Evolutionary conservation across 495 filamentous ascomycete genomes (phyloP), one percentile per base, ranked within the genome.

Genomic region (Pyronema omphalodes): DNA sequence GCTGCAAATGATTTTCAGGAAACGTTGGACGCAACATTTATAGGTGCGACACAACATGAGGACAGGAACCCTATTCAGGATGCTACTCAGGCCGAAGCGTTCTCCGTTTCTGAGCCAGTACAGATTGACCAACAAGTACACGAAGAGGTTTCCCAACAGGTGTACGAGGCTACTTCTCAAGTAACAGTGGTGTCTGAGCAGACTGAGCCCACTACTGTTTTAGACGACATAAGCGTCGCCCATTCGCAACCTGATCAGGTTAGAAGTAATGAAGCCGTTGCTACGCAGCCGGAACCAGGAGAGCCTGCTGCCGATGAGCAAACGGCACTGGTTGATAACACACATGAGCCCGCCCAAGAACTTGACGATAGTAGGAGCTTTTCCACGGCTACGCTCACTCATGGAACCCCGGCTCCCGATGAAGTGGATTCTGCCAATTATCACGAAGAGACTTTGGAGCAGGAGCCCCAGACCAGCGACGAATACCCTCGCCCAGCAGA

Each of bases 301-400:
- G 39, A 43, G 39, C 39, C 39, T 43, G 39, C 6, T 12, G 6
- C 39, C 12, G 39, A 43, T 43, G 12, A 12, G 12, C 17, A 43
- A 12, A 12, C 18, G 18, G 48, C 9, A 23, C 48, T 37, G 18
- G 1, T 33, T 23, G 48, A 51, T 51, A 33, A n/a, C 35, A 17
- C 9, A 17, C 14, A 11, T 40, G 12, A 18, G 7, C 35, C 50
- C n/a, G 23, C 6, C 6, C 39, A 43, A 43, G 39, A 43, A 43
- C 39, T 17, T 1, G 39, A 43, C 17, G 39, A 12, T 6, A 43
- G 17, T 17, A 43, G 39, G 3, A 17, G 17, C 39, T 17, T 17
- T 17, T 52, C 50, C 7, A 40, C 50, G 19, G 50, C 50, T 8
- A 52, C 50, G 9, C 50, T 52, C 8, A 43, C 36, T n/a, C 36